Percentiles rank a stretch among this genome's conserved stretches.
Conservation (phyloP, 1,284 basidiomycete species). For the Ganoderma boninense region DNA sequence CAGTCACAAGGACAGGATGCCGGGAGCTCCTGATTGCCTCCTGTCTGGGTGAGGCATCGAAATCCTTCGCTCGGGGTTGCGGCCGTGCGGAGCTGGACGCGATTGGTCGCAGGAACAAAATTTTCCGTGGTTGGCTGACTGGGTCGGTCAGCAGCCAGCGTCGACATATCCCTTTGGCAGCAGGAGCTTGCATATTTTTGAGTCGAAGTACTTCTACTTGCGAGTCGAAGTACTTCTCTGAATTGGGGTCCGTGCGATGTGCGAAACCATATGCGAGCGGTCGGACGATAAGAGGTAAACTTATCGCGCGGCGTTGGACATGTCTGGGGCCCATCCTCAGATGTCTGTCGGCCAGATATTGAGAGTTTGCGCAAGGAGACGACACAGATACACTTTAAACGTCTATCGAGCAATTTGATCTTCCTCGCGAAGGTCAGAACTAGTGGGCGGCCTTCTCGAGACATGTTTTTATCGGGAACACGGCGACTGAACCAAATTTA, state of each 20-base stretch:
- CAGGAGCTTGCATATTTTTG: constrained; percentile 6
- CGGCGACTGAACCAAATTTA: neutral
- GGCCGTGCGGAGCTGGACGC: neutral
- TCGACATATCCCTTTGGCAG: neutral
- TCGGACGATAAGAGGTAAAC: neutral
- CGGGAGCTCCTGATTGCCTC: constrained; percentile 7
- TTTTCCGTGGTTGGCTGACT: constrained; percentile 1
- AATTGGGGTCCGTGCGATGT: constrained; percentile 6
- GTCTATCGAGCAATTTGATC: constrained; percentile 7
- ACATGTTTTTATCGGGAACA: constrained; percentile 2
- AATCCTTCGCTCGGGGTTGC: neutral
- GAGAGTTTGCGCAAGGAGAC: neutral
- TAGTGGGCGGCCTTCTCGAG: neutral
- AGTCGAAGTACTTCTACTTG: constrained; percentile 9
- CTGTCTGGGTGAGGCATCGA: neutral
- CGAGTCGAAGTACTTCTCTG: constrained; percentile 10
- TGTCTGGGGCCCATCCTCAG: neutral
- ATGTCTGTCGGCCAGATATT: too few species aligned
- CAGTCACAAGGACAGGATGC: constrained; percentile 2
- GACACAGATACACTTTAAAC: neutral
- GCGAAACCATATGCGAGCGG: neutral
- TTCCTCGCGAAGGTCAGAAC: constrained; percentile 5
- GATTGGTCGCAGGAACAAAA: neutral
- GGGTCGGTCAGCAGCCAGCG: neutral
- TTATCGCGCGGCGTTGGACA: neutral